Conservation (phyloP, 345 rosid genomes). For the Gossypium turneri region DNA sequence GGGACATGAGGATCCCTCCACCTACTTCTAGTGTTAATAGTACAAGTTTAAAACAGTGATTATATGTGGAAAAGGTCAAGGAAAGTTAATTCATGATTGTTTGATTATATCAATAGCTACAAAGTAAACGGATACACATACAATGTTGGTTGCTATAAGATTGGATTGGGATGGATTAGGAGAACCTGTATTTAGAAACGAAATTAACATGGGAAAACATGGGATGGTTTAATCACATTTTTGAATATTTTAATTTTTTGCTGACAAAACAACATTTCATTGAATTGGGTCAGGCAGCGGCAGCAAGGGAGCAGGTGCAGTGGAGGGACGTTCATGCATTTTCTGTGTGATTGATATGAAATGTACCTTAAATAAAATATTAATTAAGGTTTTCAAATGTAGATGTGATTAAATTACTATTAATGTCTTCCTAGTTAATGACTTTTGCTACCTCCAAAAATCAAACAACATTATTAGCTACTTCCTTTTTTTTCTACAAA, state of each 20-base stretch:
- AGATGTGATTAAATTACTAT: not conserved
- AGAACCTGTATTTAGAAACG: not conserved
- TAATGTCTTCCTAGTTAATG: not conserved
- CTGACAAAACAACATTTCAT: not conserved
- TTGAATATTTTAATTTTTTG: not conserved
- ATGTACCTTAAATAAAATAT: not conserved
- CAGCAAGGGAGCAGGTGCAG: not conserved
- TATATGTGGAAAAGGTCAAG: no score
- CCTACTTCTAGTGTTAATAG: no score
- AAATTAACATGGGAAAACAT: not conserved
- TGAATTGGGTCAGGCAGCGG: not conserved
- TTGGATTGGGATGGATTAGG: constrained; percentile 2
- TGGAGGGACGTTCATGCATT: not conserved
- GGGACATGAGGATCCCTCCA: not conserved
- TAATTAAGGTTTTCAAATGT: not conserved
- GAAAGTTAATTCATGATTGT: no score
- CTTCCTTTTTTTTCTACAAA: no score
- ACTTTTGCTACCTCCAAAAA: not conserved
- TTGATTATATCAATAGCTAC: not conserved
- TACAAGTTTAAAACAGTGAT: no score
- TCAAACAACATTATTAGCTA: not conserved
- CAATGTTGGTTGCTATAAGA: not conserved
- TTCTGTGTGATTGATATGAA: not conserved
- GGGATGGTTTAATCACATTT: no score
- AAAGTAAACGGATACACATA: not conserved